Percentiles rank a stretch among this genome's conserved stretches.
Evolutionary conservation across 2,329 filamentous ascomycete species (phyloP).

Genomic region (Alternaria conjuncta): DNA sequence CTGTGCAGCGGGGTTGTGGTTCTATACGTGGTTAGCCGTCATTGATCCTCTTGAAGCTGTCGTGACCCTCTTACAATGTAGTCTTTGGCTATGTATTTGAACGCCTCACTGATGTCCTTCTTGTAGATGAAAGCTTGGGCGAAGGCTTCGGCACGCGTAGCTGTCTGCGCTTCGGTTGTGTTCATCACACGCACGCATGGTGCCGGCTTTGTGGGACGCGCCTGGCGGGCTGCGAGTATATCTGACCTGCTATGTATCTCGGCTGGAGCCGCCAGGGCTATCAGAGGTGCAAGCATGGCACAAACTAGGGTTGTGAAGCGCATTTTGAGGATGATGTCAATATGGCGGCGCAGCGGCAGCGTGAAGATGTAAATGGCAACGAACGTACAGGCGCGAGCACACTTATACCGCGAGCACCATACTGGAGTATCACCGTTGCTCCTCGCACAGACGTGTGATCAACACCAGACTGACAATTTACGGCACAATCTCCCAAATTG

Average conservation of each 20-base stretch:
- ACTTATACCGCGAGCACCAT: neutral
- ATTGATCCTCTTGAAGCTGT: neutral
- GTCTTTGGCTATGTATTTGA: constrained; percentile 32
- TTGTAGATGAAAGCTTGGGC: constrained; percentile 37
- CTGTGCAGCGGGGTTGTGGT: constrained; percentile 36
- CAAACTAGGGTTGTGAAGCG: constrained; percentile 21
- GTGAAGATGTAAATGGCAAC: neutral
- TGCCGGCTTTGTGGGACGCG: constrained; percentile 26
- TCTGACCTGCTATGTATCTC: neutral
- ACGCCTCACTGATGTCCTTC: constrained; percentile 38
- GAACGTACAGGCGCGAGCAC: neutral
- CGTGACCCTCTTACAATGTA: constrained; percentile 29
- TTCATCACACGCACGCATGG: constrained; percentile 29
- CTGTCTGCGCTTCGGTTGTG: constrained; percentile 20
- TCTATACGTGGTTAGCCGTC: constrained; percentile 17
- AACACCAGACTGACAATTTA: neutral
- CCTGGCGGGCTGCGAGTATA: constrained; percentile 18
- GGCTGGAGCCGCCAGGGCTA: constrained; percentile 23
- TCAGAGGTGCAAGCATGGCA: constrained; percentile 20
- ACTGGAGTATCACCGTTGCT: neutral
- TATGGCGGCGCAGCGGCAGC: neutral
- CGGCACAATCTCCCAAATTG: constrained; percentile 9
- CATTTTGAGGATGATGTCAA: constrained; percentile 17
- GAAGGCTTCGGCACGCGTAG: constrained; percentile 26
- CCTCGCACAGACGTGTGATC: neutral